A percentile compares a stretch with the other conserved stretches of the same genome.
Evolutionary conservation across 305 asterid species (phyloP).

Genomic region (Striga hermonthica): DNA sequence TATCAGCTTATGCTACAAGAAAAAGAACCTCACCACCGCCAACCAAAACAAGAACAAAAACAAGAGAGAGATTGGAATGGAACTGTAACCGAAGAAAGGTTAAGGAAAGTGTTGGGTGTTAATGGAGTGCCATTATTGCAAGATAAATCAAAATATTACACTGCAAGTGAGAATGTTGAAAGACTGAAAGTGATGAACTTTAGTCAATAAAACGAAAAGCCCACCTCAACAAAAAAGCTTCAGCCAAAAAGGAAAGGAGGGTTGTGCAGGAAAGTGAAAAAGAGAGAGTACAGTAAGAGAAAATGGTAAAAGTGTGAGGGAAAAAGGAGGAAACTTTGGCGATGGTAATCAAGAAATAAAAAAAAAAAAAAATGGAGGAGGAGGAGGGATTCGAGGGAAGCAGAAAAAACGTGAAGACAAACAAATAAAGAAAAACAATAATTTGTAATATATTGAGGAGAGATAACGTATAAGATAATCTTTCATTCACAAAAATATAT

Average conservation of each 20-base stretch:
- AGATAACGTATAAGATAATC: too few relatives aligned
- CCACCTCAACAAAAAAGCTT: conserved; percentile 40
- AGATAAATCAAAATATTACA: conserved; percentile 25
- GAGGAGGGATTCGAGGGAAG: neutral
- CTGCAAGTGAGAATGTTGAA: conserved; percentile 32
- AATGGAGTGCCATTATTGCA: conserved; percentile 36
- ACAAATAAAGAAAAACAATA: too few relatives aligned
- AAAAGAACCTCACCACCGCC: too few relatives aligned
- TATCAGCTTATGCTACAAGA: too few relatives aligned
- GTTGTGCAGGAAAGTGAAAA: conserved; percentile 7
- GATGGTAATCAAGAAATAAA: neutral
- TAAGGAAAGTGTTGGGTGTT: conserved; percentile 29
- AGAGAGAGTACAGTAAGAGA: conserved; percentile 8
- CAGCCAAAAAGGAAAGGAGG: conserved; percentile 25
- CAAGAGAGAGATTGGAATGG: too few relatives aligned
- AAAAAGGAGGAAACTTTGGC: neutral
- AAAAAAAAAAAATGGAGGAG: neutral
- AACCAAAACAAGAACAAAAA: too few relatives aligned
- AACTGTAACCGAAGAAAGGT: conserved; percentile 35
- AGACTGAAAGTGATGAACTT: conserved; percentile 32
- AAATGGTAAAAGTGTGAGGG: neutral
- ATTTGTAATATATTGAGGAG: too few relatives aligned
- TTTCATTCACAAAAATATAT: too few relatives aligned
- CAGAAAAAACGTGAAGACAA: neutral
- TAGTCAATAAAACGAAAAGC: conserved; percentile 43